A percentile compares a stretch with the other conserved stretches of the same genome.
Conservation (phyloP, 306 rosid genomes). For the Abrus precatorius region DNA sequence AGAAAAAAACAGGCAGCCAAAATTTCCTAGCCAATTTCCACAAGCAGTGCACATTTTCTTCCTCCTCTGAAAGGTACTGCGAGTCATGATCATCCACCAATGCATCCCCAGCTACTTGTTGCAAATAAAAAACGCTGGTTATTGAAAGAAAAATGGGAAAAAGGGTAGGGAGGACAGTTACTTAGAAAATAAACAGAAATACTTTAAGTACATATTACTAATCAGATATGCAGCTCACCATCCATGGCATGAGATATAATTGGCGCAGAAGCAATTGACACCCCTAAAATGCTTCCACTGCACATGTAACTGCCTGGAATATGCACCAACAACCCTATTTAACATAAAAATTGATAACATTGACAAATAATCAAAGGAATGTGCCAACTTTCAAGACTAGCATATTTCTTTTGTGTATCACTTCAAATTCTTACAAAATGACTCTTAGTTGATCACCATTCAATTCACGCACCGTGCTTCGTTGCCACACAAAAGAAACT, state of each 20-base stretch:
- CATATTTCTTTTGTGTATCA: conserved; percentile 17
- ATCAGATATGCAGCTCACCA: conserved; percentile 62
- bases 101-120: conserved; percentile 59
- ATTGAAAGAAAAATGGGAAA: conserved; percentile 11
- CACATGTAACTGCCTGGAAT: conserved; percentile 58
- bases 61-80: conserved; percentile 51
- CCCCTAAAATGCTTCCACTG: conserved; percentile 60
- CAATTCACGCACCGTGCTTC: conserved; percentile 20
- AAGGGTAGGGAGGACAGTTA: not conserved
- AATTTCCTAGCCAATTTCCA: conserved; percentile 64
- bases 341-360: conserved; percentile 27
- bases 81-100: conserved; percentile 54
- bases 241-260: conserved; percentile 69
- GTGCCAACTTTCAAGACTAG: conserved; percentile 7
- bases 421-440: conserved; percentile 34
- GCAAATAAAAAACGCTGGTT: conserved; percentile 36
- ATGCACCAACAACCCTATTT: conserved; percentile 30
- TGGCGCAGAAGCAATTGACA: conserved; percentile 61
- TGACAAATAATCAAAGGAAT: conserved; percentile 16
- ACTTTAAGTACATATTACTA: conserved; percentile 47
- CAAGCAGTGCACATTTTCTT: conserved; percentile 47
- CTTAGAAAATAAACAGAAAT: conserved; percentile 12
- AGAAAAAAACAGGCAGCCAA: conserved; percentile 73
- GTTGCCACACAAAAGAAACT: conserved; percentile 27
- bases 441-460: not conserved